Conservation (phyloP, 2,329 filamentous ascomycete species). For the Fusarium sulawesiense region DNA sequence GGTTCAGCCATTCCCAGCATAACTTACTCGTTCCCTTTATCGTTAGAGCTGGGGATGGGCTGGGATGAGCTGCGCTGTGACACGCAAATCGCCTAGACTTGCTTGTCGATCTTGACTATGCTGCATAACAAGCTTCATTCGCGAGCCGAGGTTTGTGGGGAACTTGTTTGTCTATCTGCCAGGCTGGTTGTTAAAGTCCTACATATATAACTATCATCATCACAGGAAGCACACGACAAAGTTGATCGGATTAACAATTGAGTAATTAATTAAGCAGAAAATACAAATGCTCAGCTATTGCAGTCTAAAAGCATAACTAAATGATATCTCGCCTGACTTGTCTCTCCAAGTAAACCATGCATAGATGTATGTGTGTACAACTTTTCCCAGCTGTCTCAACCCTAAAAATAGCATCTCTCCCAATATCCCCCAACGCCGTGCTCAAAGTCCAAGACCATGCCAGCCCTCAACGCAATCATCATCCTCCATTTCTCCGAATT, state of each 20-base stretch:
- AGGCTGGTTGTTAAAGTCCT: not conserved
- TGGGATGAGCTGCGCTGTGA: conserved; percentile 6
- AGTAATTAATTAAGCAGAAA: not conserved
- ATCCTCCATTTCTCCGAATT: conserved; percentile 5
- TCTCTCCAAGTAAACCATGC: not conserved
- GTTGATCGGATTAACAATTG: not conserved
- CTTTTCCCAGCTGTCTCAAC: conserved; percentile 18
- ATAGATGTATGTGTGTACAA: not conserved
- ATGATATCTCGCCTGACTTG: not conserved
- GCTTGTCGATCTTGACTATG: conserved; percentile 24
- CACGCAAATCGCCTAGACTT: not conserved
- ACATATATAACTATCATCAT: not conserved
- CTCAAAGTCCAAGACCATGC: conserved; percentile 42
- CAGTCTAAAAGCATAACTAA: not conserved
- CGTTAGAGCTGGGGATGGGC: not conserved
- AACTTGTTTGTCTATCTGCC: not conserved
- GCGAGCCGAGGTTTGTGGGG: conserved; percentile 31
- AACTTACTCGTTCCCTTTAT: conserved; percentile 1
- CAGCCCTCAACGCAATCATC: conserved; percentile 4
- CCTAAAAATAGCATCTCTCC: conserved; percentile 17
- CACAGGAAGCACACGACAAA: not conserved
- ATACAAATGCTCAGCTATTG: not conserved
- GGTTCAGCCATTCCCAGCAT: conserved; percentile 31
- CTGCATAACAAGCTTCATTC: conserved; percentile 5
- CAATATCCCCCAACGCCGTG: conserved; percentile 44